Evolutionary conservation across 495 filamentous ascomycete genomes (phyloP), one percentile per base, ranked within the genome.

Genomic region (Xylaria telfairii): DNA sequence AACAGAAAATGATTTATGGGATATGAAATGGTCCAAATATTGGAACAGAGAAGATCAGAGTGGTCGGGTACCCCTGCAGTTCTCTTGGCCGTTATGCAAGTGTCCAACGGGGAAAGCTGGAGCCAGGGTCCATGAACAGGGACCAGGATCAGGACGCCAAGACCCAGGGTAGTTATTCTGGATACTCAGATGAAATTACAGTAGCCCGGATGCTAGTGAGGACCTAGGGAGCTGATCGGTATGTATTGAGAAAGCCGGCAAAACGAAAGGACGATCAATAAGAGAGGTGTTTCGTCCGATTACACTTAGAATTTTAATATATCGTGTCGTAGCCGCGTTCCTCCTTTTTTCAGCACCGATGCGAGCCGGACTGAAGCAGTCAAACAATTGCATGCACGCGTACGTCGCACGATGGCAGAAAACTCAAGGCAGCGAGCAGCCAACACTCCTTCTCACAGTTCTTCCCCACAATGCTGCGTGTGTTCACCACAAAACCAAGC

Each of bases 11-110:
- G 66, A 68, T 51, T 63, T 71, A 72, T 73, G 74, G 56, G 72
- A 75, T 78, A 76, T 75, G 76, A 73, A 68, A 66, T 47, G 70
- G 70, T 72, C 74, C 70, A 21, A 66, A 67, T 70, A 70, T 76
- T 73, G 75, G 71, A 66, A 72, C 71, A 72, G 71, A 73, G 71
- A 71, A 73, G 74, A 78, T 75, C 71, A 74, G 72, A 69, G 66
- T 69, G 72, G 72, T 73, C 66, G 72, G 72, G 63, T 71, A 70
- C 69, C 72, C 69, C 72, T 75, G 67, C 71, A 71, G 72, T 72
- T 70, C 67, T 70, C 68, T 73, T 72, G 71, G 75, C 72, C 72
- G 70, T 76, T 72, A 78, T 78, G 74, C 76, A 75, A 76, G 72
- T 57, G 65, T 56, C 60, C 66, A 49, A 61, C 73, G 59, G 68